Evolutionary conservation across 1,284 basidiomycete species (phyloP).

Genomic region (Kwoniella shivajii): DNA sequence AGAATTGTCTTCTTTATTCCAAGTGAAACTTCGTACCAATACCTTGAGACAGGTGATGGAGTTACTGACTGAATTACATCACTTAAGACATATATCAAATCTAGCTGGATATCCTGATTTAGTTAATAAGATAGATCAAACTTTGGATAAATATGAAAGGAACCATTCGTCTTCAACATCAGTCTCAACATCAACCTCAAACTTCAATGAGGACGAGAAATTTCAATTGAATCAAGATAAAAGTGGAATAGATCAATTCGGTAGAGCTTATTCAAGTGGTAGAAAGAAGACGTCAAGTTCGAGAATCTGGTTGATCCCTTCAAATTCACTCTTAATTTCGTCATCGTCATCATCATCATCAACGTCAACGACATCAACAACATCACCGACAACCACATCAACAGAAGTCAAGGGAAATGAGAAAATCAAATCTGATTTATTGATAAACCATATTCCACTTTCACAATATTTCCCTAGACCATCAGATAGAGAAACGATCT

Average conservation of each 20-base stretch:
- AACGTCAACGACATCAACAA: constrained; percentile 7
- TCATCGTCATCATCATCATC: constrained; percentile 10
- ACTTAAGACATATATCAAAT: constrained; percentile 68
- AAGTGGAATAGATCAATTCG: constrained; percentile 67
- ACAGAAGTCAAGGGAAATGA: no score
- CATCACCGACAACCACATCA: constrained; percentile 17
- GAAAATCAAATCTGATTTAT: constrained; percentile 59
- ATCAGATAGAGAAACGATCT: constrained; percentile 74
- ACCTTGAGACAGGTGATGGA: constrained; percentile 70
- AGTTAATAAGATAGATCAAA: constrained; percentile 59
- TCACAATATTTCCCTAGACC: constrained; percentile 76
- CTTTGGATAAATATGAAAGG: constrained; percentile 69
- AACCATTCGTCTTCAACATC: neutral
- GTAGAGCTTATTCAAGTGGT: constrained; percentile 79
- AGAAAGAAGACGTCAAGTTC: constrained; percentile 83
- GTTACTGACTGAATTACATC: constrained; percentile 71
- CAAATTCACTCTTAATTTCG: constrained; percentile 51
- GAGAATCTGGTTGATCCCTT: constrained; percentile 91
- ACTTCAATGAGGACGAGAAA: constrained; percentile 8
- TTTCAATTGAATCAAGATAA: constrained; percentile 56
- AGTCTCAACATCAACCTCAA: neutral
- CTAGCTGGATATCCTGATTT: constrained; percentile 67
- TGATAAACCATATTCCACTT: constrained; percentile 82
- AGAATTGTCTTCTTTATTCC: constrained; percentile 64
- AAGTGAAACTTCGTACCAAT: constrained; percentile 66